A percentile compares a stretch with the other conserved stretches of the same genome.
phyloP scores from a whole-genome alignment of 2,329 filamentous ascomycete species.

The Sarocladium oryzae region DNA sequence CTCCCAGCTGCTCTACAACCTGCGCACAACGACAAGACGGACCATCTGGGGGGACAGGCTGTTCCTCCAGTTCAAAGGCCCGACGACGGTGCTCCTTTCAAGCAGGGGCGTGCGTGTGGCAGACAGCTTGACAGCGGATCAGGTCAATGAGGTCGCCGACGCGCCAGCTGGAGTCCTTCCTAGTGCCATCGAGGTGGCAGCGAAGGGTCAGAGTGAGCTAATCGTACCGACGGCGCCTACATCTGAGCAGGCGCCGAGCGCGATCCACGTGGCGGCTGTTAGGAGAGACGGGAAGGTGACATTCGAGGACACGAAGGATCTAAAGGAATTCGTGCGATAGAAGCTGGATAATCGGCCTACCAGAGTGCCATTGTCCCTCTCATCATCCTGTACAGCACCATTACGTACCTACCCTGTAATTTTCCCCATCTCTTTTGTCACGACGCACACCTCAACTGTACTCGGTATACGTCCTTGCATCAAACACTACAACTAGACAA shows the following conservation, averaged over 20 bases:
- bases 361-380: too few relatives aligned
- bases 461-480: too few relatives aligned
- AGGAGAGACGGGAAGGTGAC: constrained; percentile 58
- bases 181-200: constrained; percentile 45
- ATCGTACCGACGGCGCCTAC: constrained; percentile 10
- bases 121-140: constrained; percentile 68
- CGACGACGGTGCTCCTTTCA: constrained; percentile 78
- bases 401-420: too few relatives aligned
- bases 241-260: constrained; percentile 31
- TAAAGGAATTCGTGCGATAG: constrained; percentile 49
- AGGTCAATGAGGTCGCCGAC: constrained; percentile 88
- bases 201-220: constrained; percentile 27
- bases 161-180: constrained; percentile 65
- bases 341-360: neutral
- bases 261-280: constrained; percentile 50
- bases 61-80: constrained; percentile 85
- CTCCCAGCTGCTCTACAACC: constrained; percentile 55
- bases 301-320: constrained; percentile 53
- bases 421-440: too few relatives aligned
- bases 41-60: constrained; percentile 92
- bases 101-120: constrained; percentile 74
- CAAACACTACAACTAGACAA: too few relatives aligned
- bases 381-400: too few relatives aligned
- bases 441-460: too few relatives aligned
- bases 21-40: constrained; percentile 71